Conservation (phyloP, 108 stramenopile species). For the Nitzschia inconspicua region DNA sequence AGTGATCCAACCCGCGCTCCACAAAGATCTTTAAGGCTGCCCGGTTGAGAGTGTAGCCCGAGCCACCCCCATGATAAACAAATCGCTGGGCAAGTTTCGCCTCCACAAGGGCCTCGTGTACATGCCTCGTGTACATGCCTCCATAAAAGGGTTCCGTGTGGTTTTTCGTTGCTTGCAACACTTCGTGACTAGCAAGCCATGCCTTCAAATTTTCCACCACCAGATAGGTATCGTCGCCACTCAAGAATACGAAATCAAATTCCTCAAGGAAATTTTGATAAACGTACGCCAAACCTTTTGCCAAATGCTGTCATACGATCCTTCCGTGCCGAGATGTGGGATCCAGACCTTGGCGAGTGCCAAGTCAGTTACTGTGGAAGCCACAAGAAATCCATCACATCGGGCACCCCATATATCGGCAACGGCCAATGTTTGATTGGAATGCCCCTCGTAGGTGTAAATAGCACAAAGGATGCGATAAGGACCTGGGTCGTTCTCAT, state of each 20-base stretch:
- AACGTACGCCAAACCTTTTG: not conserved
- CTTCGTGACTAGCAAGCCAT: no score
- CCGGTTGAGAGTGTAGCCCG: slow-evolving; percentile 14
- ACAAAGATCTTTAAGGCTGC: slow-evolving; percentile 43
- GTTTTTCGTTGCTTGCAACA: not conserved
- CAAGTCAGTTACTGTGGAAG: slow-evolving; percentile 55
- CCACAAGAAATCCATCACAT: slow-evolving; percentile 79
- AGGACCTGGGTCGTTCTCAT: no score
- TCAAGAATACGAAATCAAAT: slow-evolving; percentile 18
- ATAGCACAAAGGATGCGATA: slow-evolving; percentile 2
- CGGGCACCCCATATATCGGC: slow-evolving; percentile 35
- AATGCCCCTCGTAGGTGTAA: not conserved
- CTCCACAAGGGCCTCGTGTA: no score
- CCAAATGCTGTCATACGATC: no score
- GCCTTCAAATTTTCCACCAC: slow-evolving; percentile 14
- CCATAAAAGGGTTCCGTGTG: not conserved
- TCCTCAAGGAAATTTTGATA: slow-evolving; percentile 17
- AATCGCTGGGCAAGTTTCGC: no score
- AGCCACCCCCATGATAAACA: slow-evolving; percentile 2
- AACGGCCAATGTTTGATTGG: slow-evolving; percentile 16
- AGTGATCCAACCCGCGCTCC: slow-evolving; percentile 6
- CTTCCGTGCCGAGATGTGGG: slow-evolving; percentile 62
- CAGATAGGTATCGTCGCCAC: slow-evolving; percentile 26
- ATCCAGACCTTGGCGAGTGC: slow-evolving; percentile 49
- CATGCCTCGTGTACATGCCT: not conserved